A percentile compares a stretch with the other conserved stretches of the same genome.
These are phyloP conservation scores for Termitomyces titanicus DNA, from an alignment of 768 basidiomycete species.

Conservation along the genomic window DNA sequence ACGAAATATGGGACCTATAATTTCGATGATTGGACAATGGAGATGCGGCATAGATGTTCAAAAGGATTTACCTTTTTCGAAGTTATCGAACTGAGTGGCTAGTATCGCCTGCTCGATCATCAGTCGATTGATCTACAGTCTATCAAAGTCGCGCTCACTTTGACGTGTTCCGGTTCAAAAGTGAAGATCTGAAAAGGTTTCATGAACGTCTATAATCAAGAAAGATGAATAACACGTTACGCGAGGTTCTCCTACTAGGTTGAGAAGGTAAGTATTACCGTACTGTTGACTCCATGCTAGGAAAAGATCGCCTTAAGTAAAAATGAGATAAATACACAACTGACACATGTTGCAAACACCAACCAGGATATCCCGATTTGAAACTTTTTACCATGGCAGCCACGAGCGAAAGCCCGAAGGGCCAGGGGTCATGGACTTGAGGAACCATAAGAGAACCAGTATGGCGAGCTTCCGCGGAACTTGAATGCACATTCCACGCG, in stretches of 20 bases:
- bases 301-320: conserved; percentile 23
- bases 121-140: neutral
- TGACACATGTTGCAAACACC: neutral
- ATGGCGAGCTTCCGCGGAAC: neutral
- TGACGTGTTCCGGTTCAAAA: conserved; percentile 44
- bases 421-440: conserved; percentile 27
- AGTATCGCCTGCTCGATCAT: conserved; percentile 27
- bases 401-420: conserved; percentile 33
- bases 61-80: conserved; percentile 35
- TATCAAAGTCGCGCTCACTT: conserved; percentile 15
- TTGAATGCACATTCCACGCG: neutral
- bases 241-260: conserved; percentile 26
- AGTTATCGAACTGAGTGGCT: conserved; percentile 44
- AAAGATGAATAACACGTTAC: conserved; percentile 11
- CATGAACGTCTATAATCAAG: neutral
- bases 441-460: conserved; percentile 30
- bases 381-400: conserved; percentile 17
- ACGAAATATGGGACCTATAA: conserved; percentile 22
- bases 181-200: conserved; percentile 32
- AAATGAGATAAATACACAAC: neutral
- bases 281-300: conserved; percentile 20
- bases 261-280: conserved; percentile 22
- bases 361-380: conserved; percentile 23
- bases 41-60: neutral
- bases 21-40: neutral